These are phyloP conservation scores for Phytopythium vexans DNA, from an alignment of 352 stramenopile genomes.

Conservation along the genomic window DNA sequence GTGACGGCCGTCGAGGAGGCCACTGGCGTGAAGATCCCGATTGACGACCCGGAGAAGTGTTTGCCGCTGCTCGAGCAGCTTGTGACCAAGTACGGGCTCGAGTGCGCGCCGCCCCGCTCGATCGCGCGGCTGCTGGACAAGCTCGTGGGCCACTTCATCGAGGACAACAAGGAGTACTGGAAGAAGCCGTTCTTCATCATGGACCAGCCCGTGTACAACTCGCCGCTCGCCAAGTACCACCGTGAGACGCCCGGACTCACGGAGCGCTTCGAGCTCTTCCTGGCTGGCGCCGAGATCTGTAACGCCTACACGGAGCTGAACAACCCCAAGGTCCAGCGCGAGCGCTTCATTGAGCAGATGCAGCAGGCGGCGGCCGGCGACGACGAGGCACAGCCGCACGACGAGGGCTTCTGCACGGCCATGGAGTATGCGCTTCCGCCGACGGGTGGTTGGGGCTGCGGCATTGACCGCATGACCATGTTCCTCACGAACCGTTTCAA, in stretches of 20 bases:
- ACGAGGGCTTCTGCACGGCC: conserved; percentile 93
- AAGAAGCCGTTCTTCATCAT: conserved; percentile 98
- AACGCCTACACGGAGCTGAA: conserved; percentile 99
- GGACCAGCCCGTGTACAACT: conserved; percentile 98
- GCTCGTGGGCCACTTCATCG: conserved; percentile 87
- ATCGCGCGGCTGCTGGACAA: conserved; percentile 83
- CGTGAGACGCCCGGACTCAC: conserved; percentile 90
- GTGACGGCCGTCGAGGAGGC: conserved; percentile 66
- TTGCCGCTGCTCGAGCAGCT: conserved; percentile 58
- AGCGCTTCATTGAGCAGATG: conserved; percentile 83
- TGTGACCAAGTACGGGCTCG: conserved; percentile 67
- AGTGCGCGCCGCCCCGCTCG: conserved; percentile 67
- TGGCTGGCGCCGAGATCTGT: conserved; percentile 94
- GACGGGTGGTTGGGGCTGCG: conserved; percentile 96
- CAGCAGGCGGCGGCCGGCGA: conserved; percentile 75
- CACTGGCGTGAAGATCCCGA: conserved; percentile 67
- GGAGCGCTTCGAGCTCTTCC: conserved; percentile 99
- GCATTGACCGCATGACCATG: conserved; percentile 98
- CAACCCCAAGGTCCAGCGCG: conserved; percentile 90
- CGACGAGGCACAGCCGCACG: conserved; percentile 88
- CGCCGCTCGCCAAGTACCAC: conserved; percentile 97
- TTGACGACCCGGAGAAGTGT: conserved; percentile 62
- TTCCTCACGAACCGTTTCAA: conserved; percentile 93
- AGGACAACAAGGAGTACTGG: conserved; percentile 85
- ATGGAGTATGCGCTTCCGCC: conserved; percentile 98